These are phyloP conservation scores for Suillus clintonianus DNA, from an alignment of 768 basidiomycete genomes.

Conservation along the genomic window DNA sequence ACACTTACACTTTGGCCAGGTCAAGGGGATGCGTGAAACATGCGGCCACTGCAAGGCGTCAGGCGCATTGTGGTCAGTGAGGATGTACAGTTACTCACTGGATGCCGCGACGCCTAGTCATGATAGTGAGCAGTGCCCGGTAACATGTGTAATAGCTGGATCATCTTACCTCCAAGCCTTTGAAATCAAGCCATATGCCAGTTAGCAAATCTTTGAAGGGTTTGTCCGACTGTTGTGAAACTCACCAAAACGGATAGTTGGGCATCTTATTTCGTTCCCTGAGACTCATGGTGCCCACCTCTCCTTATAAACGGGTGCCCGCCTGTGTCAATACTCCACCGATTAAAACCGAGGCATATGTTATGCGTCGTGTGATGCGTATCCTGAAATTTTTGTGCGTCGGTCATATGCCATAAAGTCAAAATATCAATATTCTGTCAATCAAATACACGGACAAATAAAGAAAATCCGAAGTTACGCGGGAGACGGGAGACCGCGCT, in stretches of 20 bases:
- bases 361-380: background rate
- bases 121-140: constrained; percentile 9
- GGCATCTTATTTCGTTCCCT: constrained; percentile 22
- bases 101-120: constrained; percentile 60
- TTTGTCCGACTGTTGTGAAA: background rate
- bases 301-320: constrained; percentile 17
- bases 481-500: background rate
- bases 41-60: constrained; percentile 62
- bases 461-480: background rate
- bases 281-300: constrained; percentile 6
- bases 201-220: background rate
- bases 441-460: background rate
- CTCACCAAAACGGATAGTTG: constrained; percentile 35
- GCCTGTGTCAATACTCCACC: background rate
- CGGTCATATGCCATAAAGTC: background rate
- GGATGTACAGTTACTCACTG: constrained; percentile 40
- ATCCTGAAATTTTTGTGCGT: background rate
- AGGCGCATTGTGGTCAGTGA: background rate
- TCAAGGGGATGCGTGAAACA: constrained; percentile 82
- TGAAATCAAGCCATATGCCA: constrained; percentile 6
- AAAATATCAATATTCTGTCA: background rate
- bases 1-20: constrained; percentile 77
- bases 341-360: constrained; percentile 4
- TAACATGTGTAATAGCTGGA: background rate
- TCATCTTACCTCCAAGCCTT: constrained; percentile 66